Evolutionary conservation across 371 early-diverging fungal genomes (phyloP).

Genomic region (Circinella minor): DNA sequence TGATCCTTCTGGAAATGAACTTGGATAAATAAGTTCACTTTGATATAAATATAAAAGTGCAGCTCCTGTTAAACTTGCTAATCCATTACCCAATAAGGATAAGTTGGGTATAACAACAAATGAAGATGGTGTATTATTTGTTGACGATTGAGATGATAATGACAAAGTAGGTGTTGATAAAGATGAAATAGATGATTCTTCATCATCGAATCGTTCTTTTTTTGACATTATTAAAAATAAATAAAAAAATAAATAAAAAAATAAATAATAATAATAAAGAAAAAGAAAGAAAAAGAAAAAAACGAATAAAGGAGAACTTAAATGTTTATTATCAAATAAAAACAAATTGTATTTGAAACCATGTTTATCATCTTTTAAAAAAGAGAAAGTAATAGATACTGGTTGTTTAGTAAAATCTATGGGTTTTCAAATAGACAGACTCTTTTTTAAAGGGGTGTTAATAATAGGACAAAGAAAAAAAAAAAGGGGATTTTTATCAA

Average conservation of each 20-base stretch:
- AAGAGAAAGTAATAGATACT: too few species aligned
- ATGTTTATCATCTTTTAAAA: too few species aligned
- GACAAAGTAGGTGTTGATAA: neutral
- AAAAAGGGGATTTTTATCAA: too few species aligned
- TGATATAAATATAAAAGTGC: conserved; percentile 46
- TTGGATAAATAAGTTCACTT: conserved; percentile 50
- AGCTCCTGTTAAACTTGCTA: conserved; percentile 24
- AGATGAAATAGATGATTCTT: conserved; percentile 1
- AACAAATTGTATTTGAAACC: too few species aligned
- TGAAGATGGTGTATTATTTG: conserved; percentile 15
- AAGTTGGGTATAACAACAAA: conserved; percentile 23
- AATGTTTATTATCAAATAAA: too few species aligned
- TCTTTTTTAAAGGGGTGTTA: neutral
- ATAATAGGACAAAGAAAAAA: too few species aligned
- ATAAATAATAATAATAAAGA: neutral
- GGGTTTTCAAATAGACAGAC: neutral
- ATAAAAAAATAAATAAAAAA: neutral
- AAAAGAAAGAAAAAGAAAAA: neutral
- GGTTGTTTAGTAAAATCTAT: too few species aligned
- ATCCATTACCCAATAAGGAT: conserved; percentile 17
- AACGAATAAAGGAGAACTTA: too few species aligned
- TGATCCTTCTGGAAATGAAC: conserved; percentile 51
- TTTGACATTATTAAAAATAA: neutral
- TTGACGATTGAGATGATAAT: conserved; percentile 7
- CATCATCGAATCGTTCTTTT: conserved; percentile 2